phyloP scores from a whole-genome alignment of 768 basidiomycete genomes.

The Collybia sordida region DNA sequence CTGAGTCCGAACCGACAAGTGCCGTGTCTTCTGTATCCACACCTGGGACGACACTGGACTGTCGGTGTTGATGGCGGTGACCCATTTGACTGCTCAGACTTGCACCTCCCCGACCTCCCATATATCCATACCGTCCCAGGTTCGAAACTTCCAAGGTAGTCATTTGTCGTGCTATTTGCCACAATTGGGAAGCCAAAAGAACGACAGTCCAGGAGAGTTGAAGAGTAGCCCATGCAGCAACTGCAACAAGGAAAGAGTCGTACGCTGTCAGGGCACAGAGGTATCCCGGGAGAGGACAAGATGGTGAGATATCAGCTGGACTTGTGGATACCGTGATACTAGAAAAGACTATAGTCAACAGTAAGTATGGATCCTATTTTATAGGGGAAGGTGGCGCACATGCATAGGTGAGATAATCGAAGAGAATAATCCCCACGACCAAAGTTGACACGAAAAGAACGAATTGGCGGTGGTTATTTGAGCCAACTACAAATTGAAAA shows the following conservation, averaged over 20 bases:
- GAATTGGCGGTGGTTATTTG: slow-evolving; percentile 95
- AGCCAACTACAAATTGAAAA: slow-evolving; percentile 59
- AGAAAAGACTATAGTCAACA: slow-evolving; percentile 50
- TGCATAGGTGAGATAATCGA: slow-evolving; percentile 81
- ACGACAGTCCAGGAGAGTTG: slow-evolving; percentile 95
- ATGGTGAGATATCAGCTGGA: slow-evolving; percentile 44
- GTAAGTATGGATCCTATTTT: background rate
- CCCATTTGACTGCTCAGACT: slow-evolving; percentile 75
- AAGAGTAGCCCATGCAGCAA: slow-evolving; percentile 83
- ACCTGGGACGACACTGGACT: slow-evolving; percentile 32
- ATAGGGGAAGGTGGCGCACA: slow-evolving; percentile 54
- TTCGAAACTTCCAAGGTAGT: slow-evolving; percentile 96
- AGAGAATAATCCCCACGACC: slow-evolving; percentile 75
- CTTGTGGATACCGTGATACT: slow-evolving; percentile 35
- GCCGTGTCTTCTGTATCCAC: slow-evolving; percentile 50
- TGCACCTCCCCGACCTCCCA: slow-evolving; percentile 86
- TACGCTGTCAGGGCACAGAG: slow-evolving; percentile 70
- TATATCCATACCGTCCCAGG: slow-evolving; percentile 92
- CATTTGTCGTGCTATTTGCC: slow-evolving; percentile 93
- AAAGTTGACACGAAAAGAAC: slow-evolving; percentile 88
- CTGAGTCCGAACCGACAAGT: slow-evolving; percentile 25
- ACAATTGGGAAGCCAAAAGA: slow-evolving; percentile 81
- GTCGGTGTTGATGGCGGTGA: slow-evolving; percentile 53
- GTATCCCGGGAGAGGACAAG: slow-evolving; percentile 65
- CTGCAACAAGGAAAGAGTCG: slow-evolving; percentile 84